A percentile compares a stretch with the other conserved stretches of the same genome.
phyloP scores from a whole-genome alignment of 768 basidiomycete genomes.

The Russula earlei region DNA sequence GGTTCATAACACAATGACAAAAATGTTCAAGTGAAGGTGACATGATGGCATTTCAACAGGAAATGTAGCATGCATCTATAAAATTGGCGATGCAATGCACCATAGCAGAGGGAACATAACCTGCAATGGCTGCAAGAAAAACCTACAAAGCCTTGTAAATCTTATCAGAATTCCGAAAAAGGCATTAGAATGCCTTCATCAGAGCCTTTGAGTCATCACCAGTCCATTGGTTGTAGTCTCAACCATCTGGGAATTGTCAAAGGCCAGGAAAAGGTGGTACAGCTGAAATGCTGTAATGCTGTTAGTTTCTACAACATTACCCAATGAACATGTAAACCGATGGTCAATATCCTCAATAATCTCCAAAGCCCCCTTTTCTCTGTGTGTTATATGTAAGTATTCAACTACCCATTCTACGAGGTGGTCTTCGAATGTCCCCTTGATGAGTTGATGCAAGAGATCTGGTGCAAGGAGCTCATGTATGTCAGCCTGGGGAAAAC shows the following conservation, averaged over 20 bases:
- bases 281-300: background rate
- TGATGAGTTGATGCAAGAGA: too few relatives aligned
- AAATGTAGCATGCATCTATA: conserved; percentile 19
- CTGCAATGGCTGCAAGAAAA: background rate
- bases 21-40: background rate
- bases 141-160: too few relatives aligned
- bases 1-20: background rate
- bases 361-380: background rate
- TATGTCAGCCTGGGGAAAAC: too few relatives aligned
- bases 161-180: too few relatives aligned
- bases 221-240: background rate
- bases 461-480: too few relatives aligned
- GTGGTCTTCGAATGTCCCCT: too few relatives aligned
- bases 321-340: background rate
- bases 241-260: background rate
- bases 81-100: background rate
- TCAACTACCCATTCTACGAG: too few relatives aligned
- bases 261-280: background rate
- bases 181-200: background rate
- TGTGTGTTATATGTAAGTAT: background rate
- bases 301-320: background rate
- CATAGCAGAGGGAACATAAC: background rate
- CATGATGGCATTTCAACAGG: background rate
- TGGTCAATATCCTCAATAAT: background rate
- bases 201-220: background rate